These are phyloP conservation scores for Deakozyma indianensis DNA, from an alignment of 805 yeast genomes.

Conservation along the genomic window DNA sequence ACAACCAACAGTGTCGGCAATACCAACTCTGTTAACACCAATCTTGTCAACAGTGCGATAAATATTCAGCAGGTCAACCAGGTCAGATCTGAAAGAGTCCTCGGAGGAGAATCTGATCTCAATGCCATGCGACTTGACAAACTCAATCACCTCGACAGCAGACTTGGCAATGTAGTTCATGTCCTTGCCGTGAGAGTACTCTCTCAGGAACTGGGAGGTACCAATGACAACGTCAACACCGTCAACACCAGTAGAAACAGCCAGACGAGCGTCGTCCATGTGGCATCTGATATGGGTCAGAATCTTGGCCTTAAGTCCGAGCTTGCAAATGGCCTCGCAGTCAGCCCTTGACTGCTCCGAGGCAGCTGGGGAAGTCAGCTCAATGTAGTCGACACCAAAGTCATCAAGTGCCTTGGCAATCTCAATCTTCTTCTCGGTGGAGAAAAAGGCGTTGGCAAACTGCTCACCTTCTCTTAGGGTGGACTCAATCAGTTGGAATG, in stretches of 20 bases:
- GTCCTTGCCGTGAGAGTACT: slow-evolving; percentile 95
- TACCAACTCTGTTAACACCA: slow-evolving; percentile 97
- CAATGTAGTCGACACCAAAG: slow-evolving; percentile 96
- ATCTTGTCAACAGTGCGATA: slow-evolving; percentile 93
- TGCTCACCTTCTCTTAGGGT: slow-evolving; percentile 98
- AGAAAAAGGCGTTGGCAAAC: slow-evolving; percentile 92
- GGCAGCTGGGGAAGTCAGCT: slow-evolving; percentile 95
- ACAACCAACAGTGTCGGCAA: slow-evolving; percentile 98
- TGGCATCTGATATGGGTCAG: slow-evolving; percentile 96
- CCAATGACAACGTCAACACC: slow-evolving; percentile 99
- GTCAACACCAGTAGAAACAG: slow-evolving; percentile 97
- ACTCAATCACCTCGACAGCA: slow-evolving; percentile 94
- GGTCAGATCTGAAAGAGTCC: slow-evolving; percentile 93
- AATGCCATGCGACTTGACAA: slow-evolving; percentile 90
- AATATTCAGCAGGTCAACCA: slow-evolving; percentile 87
- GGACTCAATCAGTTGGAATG: slow-evolving; percentile 85
- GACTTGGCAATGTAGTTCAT: slow-evolving; percentile 94
- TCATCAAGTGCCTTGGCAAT: slow-evolving; percentile 95
- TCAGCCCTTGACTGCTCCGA: slow-evolving; percentile 84
- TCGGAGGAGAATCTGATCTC: slow-evolving; percentile 95
- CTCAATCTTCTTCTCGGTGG: slow-evolving; percentile 88
- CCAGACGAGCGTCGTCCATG: slow-evolving; percentile 96
- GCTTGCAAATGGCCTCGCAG: slow-evolving; percentile 96
- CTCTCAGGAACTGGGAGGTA: slow-evolving; percentile 86
- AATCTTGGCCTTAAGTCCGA: slow-evolving; percentile 90